These are phyloP conservation scores for Passiflora organensis DNA, from an alignment of 345 rosid genomes.

Conservation along the genomic window DNA sequence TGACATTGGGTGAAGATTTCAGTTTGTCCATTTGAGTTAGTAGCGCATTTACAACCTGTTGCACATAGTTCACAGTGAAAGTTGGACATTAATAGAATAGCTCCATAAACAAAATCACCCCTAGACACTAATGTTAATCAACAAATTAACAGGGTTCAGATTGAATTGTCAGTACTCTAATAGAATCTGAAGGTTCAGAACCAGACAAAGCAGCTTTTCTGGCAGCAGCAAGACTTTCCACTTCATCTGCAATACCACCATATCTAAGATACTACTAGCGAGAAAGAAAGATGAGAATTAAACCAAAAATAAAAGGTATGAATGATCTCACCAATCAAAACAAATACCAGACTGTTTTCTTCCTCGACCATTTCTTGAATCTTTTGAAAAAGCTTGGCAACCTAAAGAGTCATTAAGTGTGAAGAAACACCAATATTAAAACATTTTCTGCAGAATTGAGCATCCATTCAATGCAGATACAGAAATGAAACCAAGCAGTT, in stretches of 20 bases:
- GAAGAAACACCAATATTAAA: neutral
- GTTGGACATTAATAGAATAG: neutral
- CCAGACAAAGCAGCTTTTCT: conserved; percentile 96
- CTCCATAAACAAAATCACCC: neutral
- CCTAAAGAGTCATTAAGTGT: no score
- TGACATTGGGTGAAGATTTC: conserved; percentile 86
- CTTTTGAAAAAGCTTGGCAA: conserved; percentile 94
- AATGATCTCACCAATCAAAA: conserved; percentile 85
- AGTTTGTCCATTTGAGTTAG: conserved; percentile 96
- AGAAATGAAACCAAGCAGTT: neutral
- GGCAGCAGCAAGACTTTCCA: conserved; percentile 98
- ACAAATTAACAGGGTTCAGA: neutral
- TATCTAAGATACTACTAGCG: conserved; percentile 15
- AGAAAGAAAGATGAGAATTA: conserved; percentile 11
- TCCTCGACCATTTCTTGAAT: conserved; percentile 99
- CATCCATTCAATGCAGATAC: neutral
- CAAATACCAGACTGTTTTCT: conserved; percentile 94
- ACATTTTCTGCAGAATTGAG: neutral
- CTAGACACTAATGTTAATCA: neutral
- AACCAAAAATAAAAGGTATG: neutral
- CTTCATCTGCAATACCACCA: conserved; percentile 76
- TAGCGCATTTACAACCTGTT: conserved; percentile 94
- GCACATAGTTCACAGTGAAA: conserved; percentile 16
- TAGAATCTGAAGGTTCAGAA: conserved; percentile 98
- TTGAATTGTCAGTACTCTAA: conserved; percentile 49